phyloP scores from a whole-genome alignment of 306 rosid genomes.

The Cicer cuneatum region DNA sequence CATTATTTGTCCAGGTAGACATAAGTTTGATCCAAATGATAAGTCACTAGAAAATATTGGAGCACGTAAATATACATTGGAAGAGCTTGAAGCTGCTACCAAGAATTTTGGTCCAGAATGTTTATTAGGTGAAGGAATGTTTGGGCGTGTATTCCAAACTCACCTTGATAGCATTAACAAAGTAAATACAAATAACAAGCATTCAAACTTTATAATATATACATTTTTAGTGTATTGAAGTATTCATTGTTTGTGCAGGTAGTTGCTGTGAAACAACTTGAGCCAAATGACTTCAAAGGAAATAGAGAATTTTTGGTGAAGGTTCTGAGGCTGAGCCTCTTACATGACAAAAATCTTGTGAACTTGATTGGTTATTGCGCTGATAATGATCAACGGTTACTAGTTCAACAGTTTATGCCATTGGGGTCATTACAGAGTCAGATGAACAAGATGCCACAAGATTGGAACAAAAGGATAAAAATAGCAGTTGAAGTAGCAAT shows the following conservation, averaged over 20 bases:
- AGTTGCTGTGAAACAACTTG: slow-evolving; percentile 91
- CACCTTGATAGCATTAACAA: slow-evolving; percentile 68
- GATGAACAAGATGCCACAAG: slow-evolving; percentile 58
- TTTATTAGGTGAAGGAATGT: slow-evolving; percentile 83
- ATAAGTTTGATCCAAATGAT: slow-evolving; percentile 21
- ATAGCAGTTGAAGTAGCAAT: slow-evolving; percentile 84
- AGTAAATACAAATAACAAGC: slow-evolving; percentile 47
- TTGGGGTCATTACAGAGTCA: slow-evolving; percentile 49
- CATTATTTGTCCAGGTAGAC: slow-evolving; percentile 45
- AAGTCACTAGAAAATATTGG: slow-evolving; percentile 66
- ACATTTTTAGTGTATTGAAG: too few relatives aligned
- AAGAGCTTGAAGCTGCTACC: slow-evolving; percentile 79
- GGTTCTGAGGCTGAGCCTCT: slow-evolving; percentile 89
- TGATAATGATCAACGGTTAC: slow-evolving; percentile 81
- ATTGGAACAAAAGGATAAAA: slow-evolving; percentile 92
- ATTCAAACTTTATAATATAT: too few relatives aligned
- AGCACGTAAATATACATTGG: slow-evolving; percentile 76
- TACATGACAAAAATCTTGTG: slow-evolving; percentile 82
- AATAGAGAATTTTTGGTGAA: slow-evolving; percentile 82
- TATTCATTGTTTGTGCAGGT: slow-evolving; percentile 50
- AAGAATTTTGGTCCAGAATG: slow-evolving; percentile 68
- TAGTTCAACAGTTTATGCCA: slow-evolving; percentile 90
- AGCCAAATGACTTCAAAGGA: slow-evolving; percentile 78
- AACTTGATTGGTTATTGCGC: slow-evolving; percentile 86
- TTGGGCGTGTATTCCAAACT: slow-evolving; percentile 83